These are phyloP conservation scores for Colletotrichum australisinense DNA, from an alignment of 2,329 filamentous ascomycete genomes.

Conservation along the genomic window DNA sequence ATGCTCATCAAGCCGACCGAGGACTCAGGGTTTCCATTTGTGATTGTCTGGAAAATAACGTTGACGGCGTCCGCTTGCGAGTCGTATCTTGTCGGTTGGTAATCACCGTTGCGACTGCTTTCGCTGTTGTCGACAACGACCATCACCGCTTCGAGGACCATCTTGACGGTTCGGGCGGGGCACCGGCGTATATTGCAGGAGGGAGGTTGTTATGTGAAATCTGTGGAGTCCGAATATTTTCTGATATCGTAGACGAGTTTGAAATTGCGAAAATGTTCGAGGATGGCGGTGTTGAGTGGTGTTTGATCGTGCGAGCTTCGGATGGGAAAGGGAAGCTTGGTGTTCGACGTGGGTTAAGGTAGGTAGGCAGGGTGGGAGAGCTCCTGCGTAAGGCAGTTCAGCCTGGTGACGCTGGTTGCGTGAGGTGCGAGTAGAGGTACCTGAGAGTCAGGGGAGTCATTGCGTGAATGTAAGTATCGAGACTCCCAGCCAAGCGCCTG, in stretches of 20 bases:
- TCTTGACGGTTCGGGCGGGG: slow-evolving; percentile 66
- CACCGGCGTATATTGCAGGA: neutral
- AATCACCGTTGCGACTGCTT: slow-evolving; percentile 95
- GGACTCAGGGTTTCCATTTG: slow-evolving; percentile 94
- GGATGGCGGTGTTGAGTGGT: slow-evolving; percentile 11
- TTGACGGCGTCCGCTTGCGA: slow-evolving; percentile 95
- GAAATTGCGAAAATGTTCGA: neutral
- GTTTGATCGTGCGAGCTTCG: slow-evolving; percentile 29
- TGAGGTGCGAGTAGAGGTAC: slow-evolving; percentile 16
- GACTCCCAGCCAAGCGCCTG: neutral
- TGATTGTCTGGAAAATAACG: slow-evolving; percentile 95
- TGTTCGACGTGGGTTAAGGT: neutral
- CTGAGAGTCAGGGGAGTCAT: neutral
- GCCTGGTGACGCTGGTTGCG: slow-evolving; percentile 48
- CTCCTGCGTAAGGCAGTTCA: slow-evolving; percentile 58
- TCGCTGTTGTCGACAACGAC: slow-evolving; percentile 99
- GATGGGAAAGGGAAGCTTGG: slow-evolving; percentile 40
- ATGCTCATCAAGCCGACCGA: slow-evolving; percentile 99
- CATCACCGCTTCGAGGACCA: slow-evolving; percentile 99
- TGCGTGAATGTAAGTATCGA: neutral
- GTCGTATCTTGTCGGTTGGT: slow-evolving; percentile 92
- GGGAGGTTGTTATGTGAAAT: neutral
- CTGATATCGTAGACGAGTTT: neutral
- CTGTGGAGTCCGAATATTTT: neutral
- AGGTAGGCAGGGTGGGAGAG: slow-evolving; percentile 14